Evolutionary conservation across 73 alveolate genomes (phyloP).

Genomic region (Tetrahymena malaccensis): DNA sequence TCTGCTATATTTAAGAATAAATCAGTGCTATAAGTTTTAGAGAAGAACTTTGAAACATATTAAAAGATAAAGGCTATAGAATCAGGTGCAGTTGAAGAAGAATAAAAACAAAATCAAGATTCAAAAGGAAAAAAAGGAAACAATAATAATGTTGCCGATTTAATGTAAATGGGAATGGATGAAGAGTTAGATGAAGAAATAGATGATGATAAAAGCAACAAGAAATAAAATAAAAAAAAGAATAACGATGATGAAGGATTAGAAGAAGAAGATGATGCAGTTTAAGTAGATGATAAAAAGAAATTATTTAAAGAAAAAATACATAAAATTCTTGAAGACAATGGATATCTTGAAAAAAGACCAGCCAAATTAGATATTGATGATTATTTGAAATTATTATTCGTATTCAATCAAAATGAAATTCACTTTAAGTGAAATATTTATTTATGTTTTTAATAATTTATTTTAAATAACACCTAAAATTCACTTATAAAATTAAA

Average conservation of each 20-base stretch:
- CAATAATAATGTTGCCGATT: conserved; percentile 8
- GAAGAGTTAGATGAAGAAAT: conserved; percentile 33
- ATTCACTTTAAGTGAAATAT: conserved; percentile 72
- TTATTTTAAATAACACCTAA: no score
- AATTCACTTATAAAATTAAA: no score
- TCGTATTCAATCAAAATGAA: conserved; percentile 71
- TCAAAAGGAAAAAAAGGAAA: conserved; percentile 48
- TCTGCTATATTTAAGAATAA: conserved; percentile 93
- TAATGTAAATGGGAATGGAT: conserved; percentile 15
- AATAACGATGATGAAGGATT: conserved; percentile 48
- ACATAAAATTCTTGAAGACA: conserved; percentile 59
- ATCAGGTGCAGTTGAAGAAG: conserved; percentile 19
- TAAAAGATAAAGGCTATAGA: conserved; percentile 5
- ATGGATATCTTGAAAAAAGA: conserved; percentile 72
- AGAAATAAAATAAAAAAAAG: conserved; percentile 26
- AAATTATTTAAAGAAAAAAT: conserved; percentile 61
- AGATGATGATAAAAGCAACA: conserved; percentile 48
- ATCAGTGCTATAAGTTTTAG: conserved; percentile 75
- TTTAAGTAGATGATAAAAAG: conserved; percentile 42
- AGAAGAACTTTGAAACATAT: conserved; percentile 60
- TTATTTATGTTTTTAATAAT: neutral
- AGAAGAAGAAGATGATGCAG: conserved; percentile 10
- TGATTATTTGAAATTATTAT: conserved; percentile 74
- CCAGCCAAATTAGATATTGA: conserved; percentile 82
- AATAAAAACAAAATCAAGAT: conserved; percentile 14